Percentiles rank a stretch among this genome's conserved stretches.
phyloP scores from a whole-genome alignment of 2,329 filamentous ascomycete species.

The Aspergillus sojae region DNA sequence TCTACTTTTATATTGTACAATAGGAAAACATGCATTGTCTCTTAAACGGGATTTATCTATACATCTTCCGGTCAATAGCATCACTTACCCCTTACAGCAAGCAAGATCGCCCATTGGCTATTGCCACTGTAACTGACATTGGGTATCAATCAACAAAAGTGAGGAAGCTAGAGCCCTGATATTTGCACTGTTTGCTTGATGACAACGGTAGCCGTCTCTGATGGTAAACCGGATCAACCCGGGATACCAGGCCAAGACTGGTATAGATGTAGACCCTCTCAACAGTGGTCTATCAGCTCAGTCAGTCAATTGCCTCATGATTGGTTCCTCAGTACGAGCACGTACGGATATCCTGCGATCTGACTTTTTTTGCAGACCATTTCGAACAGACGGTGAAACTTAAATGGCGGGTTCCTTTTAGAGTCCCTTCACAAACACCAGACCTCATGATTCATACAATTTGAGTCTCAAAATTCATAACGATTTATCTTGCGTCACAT shows the following conservation, averaged over 20 bases:
- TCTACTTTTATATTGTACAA: slow-evolving; percentile 17
- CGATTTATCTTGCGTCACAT: background rate
- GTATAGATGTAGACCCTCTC: no score
- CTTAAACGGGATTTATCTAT: background rate
- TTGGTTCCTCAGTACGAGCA: no score
- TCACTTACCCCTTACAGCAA: background rate
- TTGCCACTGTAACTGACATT: background rate
- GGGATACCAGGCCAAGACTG: no score
- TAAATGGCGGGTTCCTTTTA: no score
- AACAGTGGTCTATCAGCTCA: no score
- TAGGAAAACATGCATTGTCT: background rate
- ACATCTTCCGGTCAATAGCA: background rate
- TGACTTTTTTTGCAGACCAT: no score
- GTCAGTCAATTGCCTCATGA: no score
- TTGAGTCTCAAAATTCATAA: background rate
- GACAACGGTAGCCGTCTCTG: background rate
- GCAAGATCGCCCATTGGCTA: background rate
- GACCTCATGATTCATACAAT: no score
- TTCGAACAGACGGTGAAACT: no score
- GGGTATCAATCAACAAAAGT: background rate
- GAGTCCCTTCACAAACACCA: no score
- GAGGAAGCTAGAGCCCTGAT: background rate
- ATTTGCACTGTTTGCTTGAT: background rate
- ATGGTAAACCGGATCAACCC: no score
- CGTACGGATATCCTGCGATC: no score